Base-by-base conservation (phyloP, 352 stramenopile species). In the Peronospora destructor region DNA sequence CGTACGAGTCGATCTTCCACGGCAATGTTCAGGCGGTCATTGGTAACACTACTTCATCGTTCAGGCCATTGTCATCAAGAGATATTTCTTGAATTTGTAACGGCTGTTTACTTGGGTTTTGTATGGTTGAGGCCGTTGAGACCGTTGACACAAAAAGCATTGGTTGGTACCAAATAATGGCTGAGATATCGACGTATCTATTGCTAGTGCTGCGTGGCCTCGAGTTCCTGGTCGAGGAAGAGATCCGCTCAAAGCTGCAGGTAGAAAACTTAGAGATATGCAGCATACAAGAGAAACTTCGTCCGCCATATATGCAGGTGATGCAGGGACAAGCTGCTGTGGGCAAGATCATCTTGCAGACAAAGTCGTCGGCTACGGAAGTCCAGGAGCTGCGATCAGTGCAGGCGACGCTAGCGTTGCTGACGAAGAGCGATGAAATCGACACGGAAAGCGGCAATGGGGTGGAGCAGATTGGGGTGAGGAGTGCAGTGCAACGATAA, bases 181-280 rank as follows among this genome's bases (percentile, higher is more conserved):
- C 41, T 17, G 58, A 60, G 4, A 53, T 44, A 36, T 49, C 40
- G 41, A 51, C 72, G 40, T 91, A 91, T 44, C 59, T 91, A 62
- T 56, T 91, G 55, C 73, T 91, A 14, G 77, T 83, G 51, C 68
- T 91, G 57, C 75, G 80, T 43, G 77, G 80, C 0, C 72, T 91
- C 19, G 80, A 91, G 64, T 73, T 72, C 36, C 56, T 91, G 8
- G 77, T 66, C 6, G 62, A 84, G 30, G 42, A 76, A 47, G 80
- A 91, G 53, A 87, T 91, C 52, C 73, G 66, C 30, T 55, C 59
- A 14, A 89, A 81, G 47, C 58, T 91, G 14, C 35, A 87, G 69
- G 73, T 91, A 23, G 71, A 80, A 29, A 64, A 62, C 36, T 28
- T 91, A 11, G 51, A 87, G 32, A 56, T 87, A 46, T 79, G 76